phyloP scores from a whole-genome alignment of 495 filamentous ascomycete species.

The Monascus purpureus region DNA sequence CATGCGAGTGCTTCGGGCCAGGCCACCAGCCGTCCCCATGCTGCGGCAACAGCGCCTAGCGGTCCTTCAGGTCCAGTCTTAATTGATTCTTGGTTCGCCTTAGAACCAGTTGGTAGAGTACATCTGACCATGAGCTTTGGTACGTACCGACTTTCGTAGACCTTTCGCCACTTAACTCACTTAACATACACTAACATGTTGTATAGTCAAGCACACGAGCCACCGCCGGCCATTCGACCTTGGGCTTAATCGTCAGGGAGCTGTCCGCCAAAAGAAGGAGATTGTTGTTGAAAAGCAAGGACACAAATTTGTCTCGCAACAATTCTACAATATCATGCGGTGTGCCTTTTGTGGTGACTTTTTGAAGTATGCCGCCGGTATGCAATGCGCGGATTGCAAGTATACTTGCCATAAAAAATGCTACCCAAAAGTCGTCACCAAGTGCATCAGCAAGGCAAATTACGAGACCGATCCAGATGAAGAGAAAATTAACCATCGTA shows the following conservation, averaged over 20 bases:
- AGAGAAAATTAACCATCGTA: slow-evolving; percentile 98
- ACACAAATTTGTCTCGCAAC: slow-evolving; percentile 94
- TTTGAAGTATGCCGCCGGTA: slow-evolving; percentile 93
- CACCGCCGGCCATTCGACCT: slow-evolving; percentile 64
- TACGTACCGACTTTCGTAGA: slow-evolving; percentile 23
- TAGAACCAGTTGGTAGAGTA: slow-evolving; percentile 87
- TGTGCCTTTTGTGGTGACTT: slow-evolving; percentile 97
- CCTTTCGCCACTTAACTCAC: too few species aligned
- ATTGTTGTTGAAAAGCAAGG: slow-evolving; percentile 96
- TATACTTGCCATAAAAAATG: slow-evolving; percentile 98
- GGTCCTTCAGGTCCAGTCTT: slow-evolving; percentile 44
- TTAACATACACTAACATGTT: slow-evolving; percentile 19
- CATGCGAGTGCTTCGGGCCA: not conserved
- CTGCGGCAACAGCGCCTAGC: slow-evolving; percentile 18
- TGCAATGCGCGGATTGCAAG: slow-evolving; percentile 99
- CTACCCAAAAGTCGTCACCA: slow-evolving; percentile 94
- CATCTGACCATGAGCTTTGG: slow-evolving; percentile 78
- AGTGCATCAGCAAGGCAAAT: slow-evolving; percentile 99
- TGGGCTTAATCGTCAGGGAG: slow-evolving; percentile 87
- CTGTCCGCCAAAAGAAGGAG: slow-evolving; percentile 92
- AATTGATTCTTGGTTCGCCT: slow-evolving; percentile 92
- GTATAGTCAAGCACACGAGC: slow-evolving; percentile 49
- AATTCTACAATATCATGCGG: slow-evolving; percentile 99
- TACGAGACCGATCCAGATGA: slow-evolving; percentile 96
- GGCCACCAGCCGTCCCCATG: slow-evolving; percentile 5